Conservation (phyloP, 2,329 filamentous ascomycete genomes). For the Epichloe gansuensis region DNA sequence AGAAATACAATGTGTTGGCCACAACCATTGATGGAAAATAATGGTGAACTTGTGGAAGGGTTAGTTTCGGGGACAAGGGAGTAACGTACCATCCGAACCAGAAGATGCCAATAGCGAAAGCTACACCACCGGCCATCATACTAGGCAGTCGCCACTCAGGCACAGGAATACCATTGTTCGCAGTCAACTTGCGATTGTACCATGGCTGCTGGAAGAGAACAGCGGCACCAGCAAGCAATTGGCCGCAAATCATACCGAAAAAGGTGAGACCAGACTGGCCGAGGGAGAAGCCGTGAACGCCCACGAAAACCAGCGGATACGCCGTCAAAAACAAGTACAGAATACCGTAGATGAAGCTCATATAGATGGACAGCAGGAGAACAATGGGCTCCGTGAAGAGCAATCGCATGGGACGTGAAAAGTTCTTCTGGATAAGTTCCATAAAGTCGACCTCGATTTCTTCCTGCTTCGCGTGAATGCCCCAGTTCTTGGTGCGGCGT, state of each 20-base stretch:
- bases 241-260: slow-evolving; percentile 69
- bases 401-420: slow-evolving; percentile 51
- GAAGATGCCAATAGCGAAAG: slow-evolving; percentile 55
- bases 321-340: slow-evolving; percentile 80
- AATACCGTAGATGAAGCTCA: slow-evolving; percentile 63
- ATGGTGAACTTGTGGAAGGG: too few relatives aligned
- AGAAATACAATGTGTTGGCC: too few relatives aligned
- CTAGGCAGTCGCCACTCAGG: slow-evolving; percentile 56
- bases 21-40: too few relatives aligned
- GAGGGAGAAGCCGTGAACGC: slow-evolving; percentile 54
- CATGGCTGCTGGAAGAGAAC: slow-evolving; percentile 51
- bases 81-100: slow-evolving; percentile 56
- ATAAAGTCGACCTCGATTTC: slow-evolving; percentile 54
- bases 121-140: slow-evolving; percentile 44
- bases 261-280: slow-evolving; percentile 69
- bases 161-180: slow-evolving; percentile 51
- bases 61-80: background rate
- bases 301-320: slow-evolving; percentile 68
- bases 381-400: slow-evolving; percentile 60
- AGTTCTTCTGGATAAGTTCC: slow-evolving; percentile 53
- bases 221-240: slow-evolving; percentile 51
- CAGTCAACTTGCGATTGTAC: slow-evolving; percentile 56
- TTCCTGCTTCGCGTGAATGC: slow-evolving; percentile 59
- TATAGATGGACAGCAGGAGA: slow-evolving; percentile 54
- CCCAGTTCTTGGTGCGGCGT: slow-evolving; percentile 54